Base-by-base conservation (phyloP, 805 yeast species). In the Myxozyma geophila region DNA sequence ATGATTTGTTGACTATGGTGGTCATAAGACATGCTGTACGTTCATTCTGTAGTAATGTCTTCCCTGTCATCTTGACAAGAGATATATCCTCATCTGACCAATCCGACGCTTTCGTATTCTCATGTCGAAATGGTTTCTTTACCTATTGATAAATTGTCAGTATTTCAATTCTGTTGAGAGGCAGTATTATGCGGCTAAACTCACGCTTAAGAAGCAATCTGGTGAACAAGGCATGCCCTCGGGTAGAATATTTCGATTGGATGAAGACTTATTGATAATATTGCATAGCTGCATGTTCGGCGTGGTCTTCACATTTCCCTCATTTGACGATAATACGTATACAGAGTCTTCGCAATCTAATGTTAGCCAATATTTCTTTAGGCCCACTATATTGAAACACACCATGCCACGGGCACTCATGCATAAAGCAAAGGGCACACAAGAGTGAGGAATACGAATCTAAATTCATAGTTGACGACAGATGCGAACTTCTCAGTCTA, bases 321-420 rank as follows among this genome's bases (percentile, higher is more conserved):
- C 61, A 5, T 54, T 36, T 1, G 47, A 48, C 2, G 56, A 28
- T 15, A 53, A 21, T n/a, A 55, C 48, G 49, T 58, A 64, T 13
- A 58, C 9, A 9, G 63, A 50, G 21, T 62, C 67, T 59, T 35
- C 8, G 15, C 5, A 1, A 6, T 36, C 1, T 2, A 17, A 13
- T n/a, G 9, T n/a, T 13, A 15, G 1, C 19, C 13, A 41, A 23
- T 21, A 23, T 1, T 44, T 37, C 12, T 19, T n/a, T 15, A 19
- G 21, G 41, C 10, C 10, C 7, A 17, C 6, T 7, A 4, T 21
- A 23, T 8, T 13, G n/a, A 21, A 12, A 43, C 62, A 4, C 52
- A 62, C 66, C 63, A 54, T 64, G 68, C 68, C 68, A 64, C 8
- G 68, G 68, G 48, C 68, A 64, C 13, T 62, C 68, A 43, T 64